Percentiles rank a stretch among this genome's conserved stretches.
These are phyloP conservation scores for Tetrahymena elliotti DNA, from an alignment of 73 alveolate species.

Conservation along the genomic window DNA sequence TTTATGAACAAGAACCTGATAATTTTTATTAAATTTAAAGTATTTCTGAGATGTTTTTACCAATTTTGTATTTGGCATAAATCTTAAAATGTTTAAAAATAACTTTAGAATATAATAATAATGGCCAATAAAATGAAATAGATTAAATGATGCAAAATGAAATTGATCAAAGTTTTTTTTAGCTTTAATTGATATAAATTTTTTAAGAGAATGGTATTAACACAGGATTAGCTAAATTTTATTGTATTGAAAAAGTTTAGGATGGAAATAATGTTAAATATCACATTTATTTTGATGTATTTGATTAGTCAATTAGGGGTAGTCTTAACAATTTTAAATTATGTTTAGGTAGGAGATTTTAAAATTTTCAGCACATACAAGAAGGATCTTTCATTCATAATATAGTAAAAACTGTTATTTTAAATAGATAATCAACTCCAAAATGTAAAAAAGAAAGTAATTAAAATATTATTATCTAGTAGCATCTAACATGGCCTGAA, in stretches of 20 bases:
- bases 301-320: background rate
- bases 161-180: background rate
- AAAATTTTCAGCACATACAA: background rate
- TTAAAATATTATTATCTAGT: too few species aligned
- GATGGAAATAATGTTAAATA: background rate
- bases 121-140: background rate
- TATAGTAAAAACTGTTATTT: background rate
- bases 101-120: background rate
- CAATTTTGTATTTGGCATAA: background rate
- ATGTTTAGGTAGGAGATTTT: background rate
- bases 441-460: too few species aligned
- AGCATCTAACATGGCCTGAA: background rate
- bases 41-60: background rate
- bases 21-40: background rate
- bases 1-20: background rate
- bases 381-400: background rate
- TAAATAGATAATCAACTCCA: background rate
- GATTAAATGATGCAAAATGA: background rate
- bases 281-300: background rate
- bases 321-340: background rate
- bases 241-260: background rate
- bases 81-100: background rate
- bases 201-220: background rate
- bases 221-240: background rate
- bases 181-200: background rate